A percentile compares a stretch with the other conserved stretches of the same genome.
phyloP scores from a whole-genome alignment of 331 rosid genomes.

The Pyrus hybrid region DNA sequence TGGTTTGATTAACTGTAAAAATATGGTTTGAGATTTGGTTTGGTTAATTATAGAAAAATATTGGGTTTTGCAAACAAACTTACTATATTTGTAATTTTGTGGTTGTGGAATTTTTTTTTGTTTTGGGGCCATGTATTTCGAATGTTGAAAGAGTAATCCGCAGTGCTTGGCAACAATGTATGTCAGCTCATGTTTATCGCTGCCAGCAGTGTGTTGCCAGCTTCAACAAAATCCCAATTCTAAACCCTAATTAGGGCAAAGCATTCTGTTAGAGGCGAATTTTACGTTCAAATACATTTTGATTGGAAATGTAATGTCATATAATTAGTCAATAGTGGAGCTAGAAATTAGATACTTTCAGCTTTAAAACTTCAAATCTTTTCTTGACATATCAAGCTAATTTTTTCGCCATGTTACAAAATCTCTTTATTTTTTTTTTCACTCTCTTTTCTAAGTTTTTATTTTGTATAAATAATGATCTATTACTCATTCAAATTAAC shows the following conservation, averaged over 20 bases:
- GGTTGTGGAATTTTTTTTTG: not conserved
- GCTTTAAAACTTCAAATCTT: not conserved
- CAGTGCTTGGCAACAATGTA: not conserved
- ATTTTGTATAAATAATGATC: too few relatives aligned
- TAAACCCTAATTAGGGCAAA: not conserved
- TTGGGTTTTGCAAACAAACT: not conserved
- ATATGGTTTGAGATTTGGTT: not conserved
- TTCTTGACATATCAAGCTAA: not conserved
- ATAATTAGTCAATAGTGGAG: not conserved
- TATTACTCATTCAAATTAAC: not conserved
- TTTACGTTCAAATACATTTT: not conserved
- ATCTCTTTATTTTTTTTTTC: not conserved
- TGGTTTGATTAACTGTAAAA: not conserved
- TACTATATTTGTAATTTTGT: not conserved
- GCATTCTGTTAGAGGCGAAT: not conserved
- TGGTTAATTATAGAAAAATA: constrained; percentile 3
- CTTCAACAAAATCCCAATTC: not conserved
- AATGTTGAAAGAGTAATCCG: constrained; percentile 10
- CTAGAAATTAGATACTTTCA: not conserved
- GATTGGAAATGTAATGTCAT: not conserved
- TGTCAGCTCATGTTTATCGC: not conserved
- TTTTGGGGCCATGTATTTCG: constrained; percentile 10
- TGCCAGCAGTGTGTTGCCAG: not conserved
- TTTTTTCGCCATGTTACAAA: not conserved
- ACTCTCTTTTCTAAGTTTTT: not conserved